Base-by-base conservation (phyloP, 2,329 filamentous ascomycete species). In the Plenodomus lindquistii region DNA sequence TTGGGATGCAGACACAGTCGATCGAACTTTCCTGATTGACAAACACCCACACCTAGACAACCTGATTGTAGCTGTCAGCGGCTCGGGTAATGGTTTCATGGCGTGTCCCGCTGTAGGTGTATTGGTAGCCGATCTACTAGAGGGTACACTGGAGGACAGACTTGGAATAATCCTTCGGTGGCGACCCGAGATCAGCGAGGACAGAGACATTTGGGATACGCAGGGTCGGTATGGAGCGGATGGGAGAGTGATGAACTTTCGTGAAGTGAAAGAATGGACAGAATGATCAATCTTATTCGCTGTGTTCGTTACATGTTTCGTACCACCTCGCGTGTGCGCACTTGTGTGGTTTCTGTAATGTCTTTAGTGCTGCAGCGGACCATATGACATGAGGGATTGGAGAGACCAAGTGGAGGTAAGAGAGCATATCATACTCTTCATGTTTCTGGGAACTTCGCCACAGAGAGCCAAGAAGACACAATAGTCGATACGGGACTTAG, bases 1-100 rank as follows among this genome's bases (percentile, higher is more conserved):
- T 65, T 83, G 81, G 81, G 81, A 80, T 56, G 76, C 80, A 0
- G 81, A 84, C 55, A 83, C 80, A 0, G 74, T 77, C 0, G 79
- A 84, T 59, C 73, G 79, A 2, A 70, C 77, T 17, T 83, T 82
- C 46, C 60, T 84, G 16, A 81, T 84, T 45, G 76, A 77, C 43
- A 64, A 66, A 22, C 79, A 83, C 61, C 78, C 79, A 0, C 66
- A 73, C 13, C 66, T 74, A 42, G 52, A 62, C 29, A 74, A 71
- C 20, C 58, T 81, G 18, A 60, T 79, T 2, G 57, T 83, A 15
- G 80, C 77, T 3, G 74, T 78, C 3, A 80, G 80, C 5, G 81
- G 73, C 0, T 79, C 77, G 22, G 80, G 79, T 1, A 77, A 82
- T 55, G 79, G 77, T 2, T 82, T 80, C 53, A 81, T 79, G 73